Conservation (phyloP, 495 filamentous ascomycete genomes). For the Oleoguttula mirabilis region DNA sequence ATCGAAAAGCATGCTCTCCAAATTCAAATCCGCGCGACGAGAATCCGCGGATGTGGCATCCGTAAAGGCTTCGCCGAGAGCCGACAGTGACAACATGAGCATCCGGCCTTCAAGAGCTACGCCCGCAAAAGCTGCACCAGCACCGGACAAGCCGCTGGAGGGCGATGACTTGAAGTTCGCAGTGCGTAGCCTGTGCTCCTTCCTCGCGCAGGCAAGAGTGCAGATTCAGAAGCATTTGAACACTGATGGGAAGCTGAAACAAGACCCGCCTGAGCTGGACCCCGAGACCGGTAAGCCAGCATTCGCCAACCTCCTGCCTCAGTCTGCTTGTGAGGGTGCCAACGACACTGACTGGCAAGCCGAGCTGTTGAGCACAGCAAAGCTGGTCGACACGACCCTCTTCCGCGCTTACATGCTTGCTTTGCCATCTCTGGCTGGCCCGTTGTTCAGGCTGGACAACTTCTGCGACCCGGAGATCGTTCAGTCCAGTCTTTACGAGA, state of each 20-base stretch:
- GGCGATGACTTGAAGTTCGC: slow-evolving; percentile 72
- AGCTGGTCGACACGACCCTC: slow-evolving; percentile 79
- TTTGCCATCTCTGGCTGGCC: slow-evolving; percentile 68
- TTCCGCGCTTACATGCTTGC: slow-evolving; percentile 91
- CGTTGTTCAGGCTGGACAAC: slow-evolving; percentile 90
- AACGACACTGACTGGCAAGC: slow-evolving; percentile 48
- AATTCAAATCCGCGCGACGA: slow-evolving; percentile 39
- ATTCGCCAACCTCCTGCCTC: slow-evolving; percentile 32
- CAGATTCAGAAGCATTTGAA: slow-evolving; percentile 73
- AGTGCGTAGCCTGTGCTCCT: slow-evolving; percentile 68
- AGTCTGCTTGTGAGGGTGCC: background rate
- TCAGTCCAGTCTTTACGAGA: slow-evolving; percentile 80
- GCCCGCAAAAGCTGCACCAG: slow-evolving; percentile 24
- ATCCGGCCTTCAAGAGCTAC: slow-evolving; percentile 23
- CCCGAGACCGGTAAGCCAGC: slow-evolving; percentile 34
- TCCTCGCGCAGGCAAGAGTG: slow-evolving; percentile 70
- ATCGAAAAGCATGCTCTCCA: slow-evolving; percentile 31
- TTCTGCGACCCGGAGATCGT: slow-evolving; percentile 95
- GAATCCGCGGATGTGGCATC: slow-evolving; percentile 50
- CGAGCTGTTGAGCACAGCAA: slow-evolving; percentile 61
- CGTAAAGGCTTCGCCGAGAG: slow-evolving; percentile 45
- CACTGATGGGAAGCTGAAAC: slow-evolving; percentile 59
- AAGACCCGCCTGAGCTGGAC: slow-evolving; percentile 36
- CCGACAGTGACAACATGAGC: slow-evolving; percentile 39
- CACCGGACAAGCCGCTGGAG: slow-evolving; percentile 43